Percentiles rank a stretch among this genome's conserved stretches.
These are phyloP conservation scores for Mitragyna speciosa DNA, from an alignment of 257 asterid genomes.

Conservation along the genomic window DNA sequence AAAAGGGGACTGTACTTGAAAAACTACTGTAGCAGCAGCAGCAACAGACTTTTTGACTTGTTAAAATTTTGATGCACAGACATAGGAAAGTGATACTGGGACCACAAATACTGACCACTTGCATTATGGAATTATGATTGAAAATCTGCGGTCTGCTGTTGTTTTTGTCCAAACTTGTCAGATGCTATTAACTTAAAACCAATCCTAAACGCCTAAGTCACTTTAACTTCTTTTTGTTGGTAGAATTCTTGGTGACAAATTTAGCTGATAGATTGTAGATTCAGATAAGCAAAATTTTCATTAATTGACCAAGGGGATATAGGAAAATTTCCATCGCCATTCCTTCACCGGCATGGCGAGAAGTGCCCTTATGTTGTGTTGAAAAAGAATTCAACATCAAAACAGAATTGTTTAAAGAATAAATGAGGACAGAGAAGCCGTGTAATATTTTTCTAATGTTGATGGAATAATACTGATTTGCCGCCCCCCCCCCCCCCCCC, in stretches of 20 bases:
- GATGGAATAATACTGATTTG: background rate
- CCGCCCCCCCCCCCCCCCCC: background rate
- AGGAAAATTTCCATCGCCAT: slow-evolving; percentile 3
- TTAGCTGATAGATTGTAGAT: background rate
- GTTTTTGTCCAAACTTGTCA: background rate
- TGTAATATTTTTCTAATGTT: background rate
- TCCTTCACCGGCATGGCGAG: slow-evolving; percentile 16
- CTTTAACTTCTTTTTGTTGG: background rate
- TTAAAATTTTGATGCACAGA: background rate
- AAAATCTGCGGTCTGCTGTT: slow-evolving; percentile 6
- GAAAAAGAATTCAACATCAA: background rate
- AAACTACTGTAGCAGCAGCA: background rate
- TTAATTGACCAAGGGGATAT: background rate
- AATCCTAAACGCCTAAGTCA: background rate
- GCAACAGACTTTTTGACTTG: slow-evolving; percentile 15
- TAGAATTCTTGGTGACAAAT: background rate
- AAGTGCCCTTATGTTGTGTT: background rate
- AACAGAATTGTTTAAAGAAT: background rate
- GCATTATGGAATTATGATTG: background rate
- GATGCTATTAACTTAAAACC: background rate
- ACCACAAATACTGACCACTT: background rate
- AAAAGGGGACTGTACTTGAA: slow-evolving; percentile 7
- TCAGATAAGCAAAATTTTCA: background rate
- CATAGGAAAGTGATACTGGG: background rate
- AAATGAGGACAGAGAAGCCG: background rate